Conservation (phyloP, 495 filamentous ascomycete genomes). For the Penicillium flavigenum region DNA sequence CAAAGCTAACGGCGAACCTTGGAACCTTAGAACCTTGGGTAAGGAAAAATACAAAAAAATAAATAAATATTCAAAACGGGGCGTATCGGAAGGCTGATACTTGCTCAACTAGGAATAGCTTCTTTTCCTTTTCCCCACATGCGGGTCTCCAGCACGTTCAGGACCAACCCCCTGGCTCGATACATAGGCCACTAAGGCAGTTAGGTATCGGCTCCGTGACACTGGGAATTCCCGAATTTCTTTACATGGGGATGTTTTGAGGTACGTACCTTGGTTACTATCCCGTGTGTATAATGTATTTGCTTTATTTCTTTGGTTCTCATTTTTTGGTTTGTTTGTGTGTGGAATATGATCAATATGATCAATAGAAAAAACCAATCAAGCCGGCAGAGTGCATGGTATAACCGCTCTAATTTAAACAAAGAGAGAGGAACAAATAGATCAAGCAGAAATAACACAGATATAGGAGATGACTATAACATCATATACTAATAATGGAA, state of each 20-base stretch:
- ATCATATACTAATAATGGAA: conserved; percentile 2
- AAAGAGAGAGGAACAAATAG: neutral
- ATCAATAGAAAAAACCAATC: neutral
- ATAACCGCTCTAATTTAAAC: neutral
- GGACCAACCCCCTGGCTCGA: conserved; percentile 12
- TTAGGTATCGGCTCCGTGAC: conserved; percentile 21
- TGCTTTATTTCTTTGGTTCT: neutral
- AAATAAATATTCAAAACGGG: neutral
- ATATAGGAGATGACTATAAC: neutral
- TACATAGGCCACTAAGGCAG: neutral
- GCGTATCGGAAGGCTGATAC: conserved; percentile 6
- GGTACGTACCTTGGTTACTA: neutral
- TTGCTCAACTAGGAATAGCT: neutral
- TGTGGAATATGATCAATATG: neutral
- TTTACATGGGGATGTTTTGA: neutral
- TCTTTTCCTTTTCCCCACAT: neutral
- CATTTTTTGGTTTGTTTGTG: conserved; percentile 1
- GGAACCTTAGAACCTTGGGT: neutral
- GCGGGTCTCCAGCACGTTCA: conserved; percentile 9
- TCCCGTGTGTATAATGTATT: neutral
- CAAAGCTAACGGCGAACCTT: neutral
- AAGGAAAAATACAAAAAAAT: neutral
- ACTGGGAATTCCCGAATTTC: conserved; percentile 6
- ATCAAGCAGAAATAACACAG: neutral
- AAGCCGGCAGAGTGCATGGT: conserved; percentile 2